phyloP scores from a whole-genome alignment of 768 basidiomycete genomes.

The Tulasnella sp. region DNA sequence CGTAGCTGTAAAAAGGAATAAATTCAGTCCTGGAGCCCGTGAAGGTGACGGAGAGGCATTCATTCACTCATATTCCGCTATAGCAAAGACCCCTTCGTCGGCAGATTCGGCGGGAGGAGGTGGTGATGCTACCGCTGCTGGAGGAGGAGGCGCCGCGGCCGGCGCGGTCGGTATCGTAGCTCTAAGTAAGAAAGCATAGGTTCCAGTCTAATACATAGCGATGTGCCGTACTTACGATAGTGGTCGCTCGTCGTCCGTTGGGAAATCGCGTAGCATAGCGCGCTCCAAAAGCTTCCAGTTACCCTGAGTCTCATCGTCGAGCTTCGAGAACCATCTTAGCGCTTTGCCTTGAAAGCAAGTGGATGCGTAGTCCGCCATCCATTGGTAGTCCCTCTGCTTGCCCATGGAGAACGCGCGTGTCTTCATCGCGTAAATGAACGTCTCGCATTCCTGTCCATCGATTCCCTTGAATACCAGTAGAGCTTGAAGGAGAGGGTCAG shows the following conservation, averaged over 20 bases:
- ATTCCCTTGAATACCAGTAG: neutral
- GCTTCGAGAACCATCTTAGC: neutral
- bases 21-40: constrained; percentile 13
- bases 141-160: constrained; percentile 36
- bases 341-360: neutral
- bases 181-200: too few relatives aligned
- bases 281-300: neutral
- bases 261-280: neutral
- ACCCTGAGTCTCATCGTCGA: neutral
- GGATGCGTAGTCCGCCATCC: neutral
- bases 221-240: too few relatives aligned
- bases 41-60: neutral
- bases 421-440: neutral
- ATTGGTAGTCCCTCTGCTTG: neutral
- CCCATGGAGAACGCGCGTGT: neutral
- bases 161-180: too few relatives aligned
- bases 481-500: neutral
- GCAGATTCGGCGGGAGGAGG: constrained; percentile 20
- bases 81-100: constrained; percentile 49
- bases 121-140: constrained; percentile 23
- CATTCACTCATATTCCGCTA: constrained; percentile 62
- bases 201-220: too few relatives aligned
- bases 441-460: neutral
- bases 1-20: constrained; percentile 45
- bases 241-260: neutral